These are phyloP conservation scores for Fistulinella prunicolor DNA, from an alignment of 768 basidiomycete genomes.

Conservation along the genomic window DNA sequence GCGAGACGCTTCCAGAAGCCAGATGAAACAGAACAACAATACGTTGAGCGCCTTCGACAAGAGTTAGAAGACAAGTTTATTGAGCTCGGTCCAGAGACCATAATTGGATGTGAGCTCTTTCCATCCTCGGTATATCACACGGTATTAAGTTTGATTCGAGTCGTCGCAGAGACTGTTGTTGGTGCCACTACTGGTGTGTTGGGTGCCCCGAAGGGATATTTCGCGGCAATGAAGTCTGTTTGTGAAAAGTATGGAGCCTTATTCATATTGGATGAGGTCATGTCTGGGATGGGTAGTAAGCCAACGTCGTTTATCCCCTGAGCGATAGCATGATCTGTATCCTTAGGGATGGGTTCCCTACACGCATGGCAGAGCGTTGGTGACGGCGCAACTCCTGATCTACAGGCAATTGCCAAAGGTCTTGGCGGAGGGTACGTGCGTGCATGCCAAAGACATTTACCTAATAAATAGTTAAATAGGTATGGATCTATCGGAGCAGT, in stretches of 20 bases:
- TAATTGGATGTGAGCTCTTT: conserved; percentile 67
- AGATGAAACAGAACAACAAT: conserved; percentile 74
- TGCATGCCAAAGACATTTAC: neutral
- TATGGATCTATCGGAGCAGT: conserved; percentile 83
- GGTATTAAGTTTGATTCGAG: conserved; percentile 34
- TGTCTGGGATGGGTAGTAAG: conserved; percentile 90
- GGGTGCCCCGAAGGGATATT: conserved; percentile 78
- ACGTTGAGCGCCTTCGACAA: conserved; percentile 70
- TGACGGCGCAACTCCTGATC: conserved; percentile 74
- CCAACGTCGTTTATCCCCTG: conserved; percentile 10
- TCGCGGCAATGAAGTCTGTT: conserved; percentile 80
- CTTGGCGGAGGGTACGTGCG: conserved; percentile 76
- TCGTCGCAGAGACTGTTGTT: conserved; percentile 83
- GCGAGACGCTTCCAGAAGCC: conserved; percentile 70
- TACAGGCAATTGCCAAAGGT: conserved; percentile 88
- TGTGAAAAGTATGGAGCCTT: conserved; percentile 70
- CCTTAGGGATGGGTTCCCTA: conserved; percentile 76
- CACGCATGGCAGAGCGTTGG: conserved; percentile 87
- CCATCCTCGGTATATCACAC: neutral
- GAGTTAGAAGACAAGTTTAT: conserved; percentile 86
- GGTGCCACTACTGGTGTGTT: conserved; percentile 82
- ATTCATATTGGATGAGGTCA: conserved; percentile 88
- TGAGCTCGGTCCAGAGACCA: conserved; percentile 76
- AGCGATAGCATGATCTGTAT: neutral
- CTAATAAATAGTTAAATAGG: conserved; percentile 35